Evolutionary conservation across 2,329 filamentous ascomycete species (phyloP).

Genomic region (Aspergillus luchuensis): DNA sequence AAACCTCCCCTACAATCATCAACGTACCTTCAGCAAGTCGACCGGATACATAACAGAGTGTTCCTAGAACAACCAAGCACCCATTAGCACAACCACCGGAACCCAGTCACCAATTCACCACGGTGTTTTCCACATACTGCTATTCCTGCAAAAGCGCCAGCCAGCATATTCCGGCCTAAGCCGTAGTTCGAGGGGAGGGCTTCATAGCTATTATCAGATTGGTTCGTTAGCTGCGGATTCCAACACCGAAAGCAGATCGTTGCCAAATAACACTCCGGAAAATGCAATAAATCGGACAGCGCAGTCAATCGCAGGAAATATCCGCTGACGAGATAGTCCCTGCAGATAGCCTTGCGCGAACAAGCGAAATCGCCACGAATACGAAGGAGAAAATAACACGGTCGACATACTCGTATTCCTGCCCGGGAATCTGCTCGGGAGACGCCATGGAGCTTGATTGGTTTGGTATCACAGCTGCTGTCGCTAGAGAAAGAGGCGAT

Average conservation of each 20-base stretch:
- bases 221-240: conserved; percentile 24
- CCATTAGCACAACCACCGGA: conserved; percentile 19
- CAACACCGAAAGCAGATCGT: not conserved
- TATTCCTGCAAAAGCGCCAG: conserved; percentile 95
- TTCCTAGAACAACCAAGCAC: conserved; percentile 61
- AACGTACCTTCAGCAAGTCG: conserved; percentile 88
- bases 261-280: not conserved
- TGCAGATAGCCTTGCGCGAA: not conserved
- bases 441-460: conserved; percentile 44
- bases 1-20: not conserved
- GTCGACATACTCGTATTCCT: conserved; percentile 50
- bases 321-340: not conserved
- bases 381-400: conserved; percentile 6
- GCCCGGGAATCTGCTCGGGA: conserved; percentile 43
- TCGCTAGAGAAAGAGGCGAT: conserved; percentile 22
- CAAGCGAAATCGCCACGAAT: not conserved
- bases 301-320: not conserved
- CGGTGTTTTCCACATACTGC: conserved; percentile 63
- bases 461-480: conserved; percentile 40
- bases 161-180: conserved; percentile 89
- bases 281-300: not conserved
- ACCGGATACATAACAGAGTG: conserved; percentile 99
- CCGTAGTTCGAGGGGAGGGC: conserved; percentile 92
- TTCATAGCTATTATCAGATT: conserved; percentile 70
- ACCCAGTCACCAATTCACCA: conserved; percentile 2